Evolutionary conservation across 2,329 filamentous ascomycete species (phyloP).

Genomic region (Arthrinium puccinioides): DNA sequence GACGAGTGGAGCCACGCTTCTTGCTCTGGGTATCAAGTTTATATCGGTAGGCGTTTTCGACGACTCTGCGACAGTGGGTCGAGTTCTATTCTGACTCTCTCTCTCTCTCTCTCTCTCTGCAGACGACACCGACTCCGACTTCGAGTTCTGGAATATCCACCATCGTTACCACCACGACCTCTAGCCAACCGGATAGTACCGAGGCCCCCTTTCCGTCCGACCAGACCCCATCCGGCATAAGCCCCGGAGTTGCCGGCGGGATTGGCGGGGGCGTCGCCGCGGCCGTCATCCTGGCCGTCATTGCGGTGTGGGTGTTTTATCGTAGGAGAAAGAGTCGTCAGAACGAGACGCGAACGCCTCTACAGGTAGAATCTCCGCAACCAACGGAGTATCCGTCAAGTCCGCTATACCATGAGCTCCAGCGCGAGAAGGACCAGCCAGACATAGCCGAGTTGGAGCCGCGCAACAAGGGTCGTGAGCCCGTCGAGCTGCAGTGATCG

Average conservation of each 20-base stretch:
- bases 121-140: background rate
- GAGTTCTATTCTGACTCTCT: background rate
- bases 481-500: background rate
- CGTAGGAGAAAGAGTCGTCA: background rate
- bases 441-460: background rate
- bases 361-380: background rate
- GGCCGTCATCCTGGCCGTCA: background rate
- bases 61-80: background rate
- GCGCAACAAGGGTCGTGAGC: background rate
- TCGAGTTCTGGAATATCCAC: no score
- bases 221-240: background rate
- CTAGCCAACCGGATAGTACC: no score
- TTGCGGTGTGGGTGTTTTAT: background rate
- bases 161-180: background rate
- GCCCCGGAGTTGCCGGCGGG: background rate
- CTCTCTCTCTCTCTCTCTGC: background rate
- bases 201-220: no score
- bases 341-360: background rate
- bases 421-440: no score
- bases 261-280: background rate
- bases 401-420: background rate
- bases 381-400: background rate
- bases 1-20: background rate
- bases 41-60: background rate
- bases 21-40: background rate